Base-by-base conservation (phyloP, 495 filamentous ascomycete species). In the Podospora appendiculata region DNA sequence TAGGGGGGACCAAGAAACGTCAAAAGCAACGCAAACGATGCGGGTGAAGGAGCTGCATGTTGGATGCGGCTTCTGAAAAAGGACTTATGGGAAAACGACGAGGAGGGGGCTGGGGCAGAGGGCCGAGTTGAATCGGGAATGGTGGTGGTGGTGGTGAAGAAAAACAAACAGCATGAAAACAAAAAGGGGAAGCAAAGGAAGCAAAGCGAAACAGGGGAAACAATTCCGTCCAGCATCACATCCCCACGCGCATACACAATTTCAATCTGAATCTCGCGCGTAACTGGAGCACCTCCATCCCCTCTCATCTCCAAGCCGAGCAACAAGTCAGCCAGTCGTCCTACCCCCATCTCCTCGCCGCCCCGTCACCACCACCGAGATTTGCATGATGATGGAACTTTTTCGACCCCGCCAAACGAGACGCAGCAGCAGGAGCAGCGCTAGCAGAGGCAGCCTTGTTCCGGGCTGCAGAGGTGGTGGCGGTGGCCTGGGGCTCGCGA, bases 401-500 rank as follows among this genome's bases (percentile, higher is more conserved):
- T 13, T 38, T 38, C 10, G 13, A 11, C 10, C 6, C 11, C 34
- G 36, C 10, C 10, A 38, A n/a, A n/a, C n/a, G n/a, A n/a, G n/a
- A n/a, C n/a, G n/a, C 10, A 10, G 36, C 10, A 38, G 36, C 3
- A 11, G 36, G 2, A 38, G 7, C 10, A 38, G 10, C 36, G 8
- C 36, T 8, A 38, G 36, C 9, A 38, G 9, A 38, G 2, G 36
- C 7, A 11, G 2, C 36, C 36, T 38, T 38, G 7, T 13, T 38
- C 2, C 36, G 9, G 36, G 10, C 2, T 5, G 25, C 25, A 25
- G 25, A 25, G 25, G 5, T 5, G 25, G 25, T 25, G 25, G 36
- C 3, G 17, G 32, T 16, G 18, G 49, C 13, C 41, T 64, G 67
- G 16, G 86, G 80, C 65, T 87, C 80, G 45, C 87, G 73, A 41